Conservation (phyloP, 352 stramenopile genomes). For the Pythium aristosporum region DNA sequence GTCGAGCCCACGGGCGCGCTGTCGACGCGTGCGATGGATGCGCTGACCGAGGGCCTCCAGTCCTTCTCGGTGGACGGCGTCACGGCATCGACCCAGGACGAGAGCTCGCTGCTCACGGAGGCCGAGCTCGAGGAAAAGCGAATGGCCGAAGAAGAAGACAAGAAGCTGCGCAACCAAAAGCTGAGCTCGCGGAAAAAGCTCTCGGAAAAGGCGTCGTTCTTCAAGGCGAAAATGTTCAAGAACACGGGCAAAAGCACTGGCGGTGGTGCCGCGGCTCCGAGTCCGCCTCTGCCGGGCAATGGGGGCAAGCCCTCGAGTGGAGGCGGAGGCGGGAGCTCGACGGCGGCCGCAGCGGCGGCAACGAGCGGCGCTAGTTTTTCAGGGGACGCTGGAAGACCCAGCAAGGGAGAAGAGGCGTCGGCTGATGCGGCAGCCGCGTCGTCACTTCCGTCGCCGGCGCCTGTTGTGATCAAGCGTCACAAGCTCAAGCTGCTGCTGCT, state of each 20-base stretch:
- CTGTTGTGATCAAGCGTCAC: constrained; percentile 66
- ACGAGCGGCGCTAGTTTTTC: background rate
- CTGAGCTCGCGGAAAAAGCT: constrained; percentile 61
- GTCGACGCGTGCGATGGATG: constrained; percentile 75
- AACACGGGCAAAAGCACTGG: background rate
- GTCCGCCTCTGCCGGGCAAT: background rate
- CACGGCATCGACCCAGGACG: constrained; percentile 27
- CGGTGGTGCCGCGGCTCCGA: background rate
- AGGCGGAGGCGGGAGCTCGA: background rate
- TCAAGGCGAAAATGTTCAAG: constrained; percentile 82
- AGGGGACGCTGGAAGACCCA: background rate
- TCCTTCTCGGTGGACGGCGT: constrained; percentile 53
- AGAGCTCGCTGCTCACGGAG: constrained; percentile 58
- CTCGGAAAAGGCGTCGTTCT: constrained; percentile 63
- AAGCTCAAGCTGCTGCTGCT: constrained; percentile 91
- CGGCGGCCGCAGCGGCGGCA: background rate
- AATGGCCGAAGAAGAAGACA: constrained; percentile 86
- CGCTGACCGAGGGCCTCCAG: constrained; percentile 73
- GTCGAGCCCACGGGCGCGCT: constrained; percentile 71
- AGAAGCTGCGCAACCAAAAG: constrained; percentile 80
- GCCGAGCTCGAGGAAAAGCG: constrained; percentile 84
- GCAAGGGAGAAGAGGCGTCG: constrained; percentile 7
- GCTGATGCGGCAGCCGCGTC: constrained; percentile 11
- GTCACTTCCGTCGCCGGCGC: constrained; percentile 23
- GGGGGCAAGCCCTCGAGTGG: background rate